Conservation (phyloP, 345 rosid genomes). For the Eucalyptus globulus region DNA sequence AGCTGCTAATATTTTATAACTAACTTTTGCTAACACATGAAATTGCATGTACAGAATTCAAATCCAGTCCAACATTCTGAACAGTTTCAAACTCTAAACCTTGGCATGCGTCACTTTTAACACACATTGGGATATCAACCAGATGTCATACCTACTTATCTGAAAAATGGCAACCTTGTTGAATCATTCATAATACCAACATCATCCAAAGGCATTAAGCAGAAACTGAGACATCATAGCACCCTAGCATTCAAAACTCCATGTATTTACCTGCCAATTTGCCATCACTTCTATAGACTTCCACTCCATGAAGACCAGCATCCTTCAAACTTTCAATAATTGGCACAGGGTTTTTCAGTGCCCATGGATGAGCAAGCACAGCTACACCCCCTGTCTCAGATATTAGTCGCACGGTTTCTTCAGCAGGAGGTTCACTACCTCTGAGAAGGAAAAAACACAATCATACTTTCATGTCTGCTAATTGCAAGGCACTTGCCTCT, state of each 20-base stretch:
- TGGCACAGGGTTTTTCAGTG: constrained; percentile 59
- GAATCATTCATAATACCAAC: neutral
- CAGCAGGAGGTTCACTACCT: constrained; percentile 80
- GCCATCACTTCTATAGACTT: constrained; percentile 86
- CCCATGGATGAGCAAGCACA: constrained; percentile 99
- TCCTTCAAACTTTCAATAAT: constrained; percentile 57
- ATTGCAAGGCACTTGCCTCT: neutral
- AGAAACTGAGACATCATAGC: neutral
- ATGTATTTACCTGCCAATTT: constrained; percentile 40
- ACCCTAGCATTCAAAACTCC: neutral
- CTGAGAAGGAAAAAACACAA: constrained; percentile 9
- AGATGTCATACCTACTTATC: neutral
- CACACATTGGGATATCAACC: neutral
- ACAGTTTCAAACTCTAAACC: neutral
- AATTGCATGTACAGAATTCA: neutral
- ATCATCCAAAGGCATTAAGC: neutral
- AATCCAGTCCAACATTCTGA: neutral
- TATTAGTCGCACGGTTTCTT: constrained; percentile 67
- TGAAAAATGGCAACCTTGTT: neutral
- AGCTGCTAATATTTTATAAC: neutral
- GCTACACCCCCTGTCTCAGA: constrained; percentile 78
- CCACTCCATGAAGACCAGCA: constrained; percentile 86
- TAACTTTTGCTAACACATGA: neutral
- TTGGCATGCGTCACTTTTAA: neutral
- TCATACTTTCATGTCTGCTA: neutral